Conservation (phyloP, 257 asterid genomes). For the Perilla frutescens region DNA sequence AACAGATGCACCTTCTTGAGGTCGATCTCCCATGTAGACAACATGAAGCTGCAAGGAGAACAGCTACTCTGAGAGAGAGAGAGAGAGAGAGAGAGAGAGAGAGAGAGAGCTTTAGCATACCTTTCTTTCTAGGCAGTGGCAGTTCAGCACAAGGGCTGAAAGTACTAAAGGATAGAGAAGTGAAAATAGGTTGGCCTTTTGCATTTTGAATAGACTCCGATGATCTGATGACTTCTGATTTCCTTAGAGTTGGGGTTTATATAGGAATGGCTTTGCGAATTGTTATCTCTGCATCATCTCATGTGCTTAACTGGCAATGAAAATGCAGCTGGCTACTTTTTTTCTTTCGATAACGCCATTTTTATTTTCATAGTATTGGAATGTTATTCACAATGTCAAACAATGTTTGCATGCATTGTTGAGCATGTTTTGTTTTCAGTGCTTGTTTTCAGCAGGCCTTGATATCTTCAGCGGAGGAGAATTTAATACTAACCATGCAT, state of each 20-base stretch:
- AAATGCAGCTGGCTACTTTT: not conserved
- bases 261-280: not conserved
- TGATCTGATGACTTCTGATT: conserved; percentile 14
- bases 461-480: too few relatives aligned
- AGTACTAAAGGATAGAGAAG: conserved; percentile 46
- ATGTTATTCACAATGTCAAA: too few relatives aligned
- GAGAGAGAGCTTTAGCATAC: not conserved
- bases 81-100: not conserved
- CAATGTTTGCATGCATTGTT: not conserved
- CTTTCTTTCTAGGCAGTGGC: conserved; percentile 49
- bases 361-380: not conserved
- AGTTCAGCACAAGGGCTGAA: conserved; percentile 43
- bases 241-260: conserved; percentile 9
- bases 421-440: not conserved
- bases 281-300: conserved; percentile 11
- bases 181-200: conserved; percentile 22
- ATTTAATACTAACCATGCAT: too few relatives aligned
- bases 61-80: not conserved
- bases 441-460: not conserved
- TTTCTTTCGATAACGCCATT: not conserved
- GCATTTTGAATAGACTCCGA: conserved; percentile 27
- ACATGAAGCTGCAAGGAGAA: conserved; percentile 41
- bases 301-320: conserved; percentile 17
- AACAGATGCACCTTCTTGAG: conserved; percentile 40
- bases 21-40: conserved; percentile 53